Base-by-base conservation (phyloP, 2,329 filamentous ascomycete species). In the Remersonia thermophila region DNA sequence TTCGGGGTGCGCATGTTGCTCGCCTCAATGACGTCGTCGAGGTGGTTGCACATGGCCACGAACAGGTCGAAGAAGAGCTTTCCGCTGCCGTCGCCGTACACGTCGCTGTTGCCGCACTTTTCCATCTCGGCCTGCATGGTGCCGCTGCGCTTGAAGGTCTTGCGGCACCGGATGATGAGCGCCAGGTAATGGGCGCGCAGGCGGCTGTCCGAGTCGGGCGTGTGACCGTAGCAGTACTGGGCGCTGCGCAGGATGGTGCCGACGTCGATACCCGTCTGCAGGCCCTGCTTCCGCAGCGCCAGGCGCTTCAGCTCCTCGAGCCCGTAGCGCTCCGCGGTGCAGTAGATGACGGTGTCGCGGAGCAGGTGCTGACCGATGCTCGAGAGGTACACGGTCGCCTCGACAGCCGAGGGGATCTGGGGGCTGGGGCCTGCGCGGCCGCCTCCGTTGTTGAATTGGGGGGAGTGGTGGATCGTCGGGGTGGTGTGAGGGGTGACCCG, bases 111-210 rank as follows among this genome's bases (percentile, higher is more conserved):
- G 50, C 66, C 86, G 60, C 87, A 86, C 62, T 77, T 77, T 69
- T 94, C 84, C 87, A 96, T 95, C 69, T 95, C 87, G 67, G 83
- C 80, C 73, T 95, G 87, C 86, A 95, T 93, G 62, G 87, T 95
- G 64, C 87, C 87, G 68, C 86, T 94, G 65, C 83, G 79, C 80
- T 94, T 95, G 64, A 96, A 95, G 55, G 85, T 94, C 70, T 86
- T 86, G 62, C 89, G 84, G 72, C 83, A 89, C 68, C 87, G 81
- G 69, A 95, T 94, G 63, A 95, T 93, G 63, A 95, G 76, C 59
- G 87, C 85, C 60, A 96, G 79, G 71, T 94, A 95, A 69, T 94
- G 86, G 69, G 87, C 87, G 67, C 87, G 86, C 61, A 96, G 78
- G 55, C 80, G 77, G 56, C 82, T 89, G 67, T 96, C 87, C 53